phyloP scores from a whole-genome alignment of 345 rosid genomes.

The Tarenaya hassleriana region DNA sequence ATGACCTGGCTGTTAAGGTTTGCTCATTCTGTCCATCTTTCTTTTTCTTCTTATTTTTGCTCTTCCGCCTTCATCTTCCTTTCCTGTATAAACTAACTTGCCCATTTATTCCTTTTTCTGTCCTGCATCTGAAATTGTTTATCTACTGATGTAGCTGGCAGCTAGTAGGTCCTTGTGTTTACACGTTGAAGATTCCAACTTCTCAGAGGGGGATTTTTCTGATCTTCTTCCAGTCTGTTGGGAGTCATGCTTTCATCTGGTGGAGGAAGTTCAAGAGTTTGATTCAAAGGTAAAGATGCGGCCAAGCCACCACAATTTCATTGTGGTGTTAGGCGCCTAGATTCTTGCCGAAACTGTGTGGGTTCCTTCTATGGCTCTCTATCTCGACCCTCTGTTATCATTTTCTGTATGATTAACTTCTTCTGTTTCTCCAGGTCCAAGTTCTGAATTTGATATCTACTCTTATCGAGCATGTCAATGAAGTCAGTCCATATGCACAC shows the following conservation, averaged over 20 bases:
- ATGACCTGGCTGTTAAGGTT: conserved; percentile 90
- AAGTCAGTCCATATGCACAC: conserved; percentile 68
- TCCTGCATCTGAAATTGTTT: conserved; percentile 28
- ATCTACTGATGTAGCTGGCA: conserved; percentile 65
- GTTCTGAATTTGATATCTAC: conserved; percentile 81
- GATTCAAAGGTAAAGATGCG: conserved; percentile 77
- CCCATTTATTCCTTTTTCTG: neutral
- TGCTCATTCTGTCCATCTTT: conserved; percentile 12
- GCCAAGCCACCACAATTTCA: conserved; percentile 15
- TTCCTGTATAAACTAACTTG: conserved; percentile 3
- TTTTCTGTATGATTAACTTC: conserved; percentile 4
- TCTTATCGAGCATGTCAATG: conserved; percentile 69
- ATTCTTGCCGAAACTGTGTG: too few relatives aligned
- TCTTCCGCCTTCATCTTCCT: neutral
- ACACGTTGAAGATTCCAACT: conserved; percentile 94
- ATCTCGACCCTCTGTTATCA: conserved; percentile 4
- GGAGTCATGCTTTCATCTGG: conserved; percentile 80
- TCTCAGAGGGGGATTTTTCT: conserved; percentile 55
- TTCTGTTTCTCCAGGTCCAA: conserved; percentile 64
- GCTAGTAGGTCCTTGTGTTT: conserved; percentile 90
- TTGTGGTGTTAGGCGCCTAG: conserved; percentile 10
- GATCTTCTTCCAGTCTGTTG: conserved; percentile 93
- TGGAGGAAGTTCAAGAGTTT: conserved; percentile 94
- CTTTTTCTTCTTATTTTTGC: neutral
- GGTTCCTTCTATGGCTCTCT: conserved; percentile 7